Evolutionary conservation across 2,329 filamentous ascomycete species (phyloP).

Genomic region (Aspergillus sp.): DNA sequence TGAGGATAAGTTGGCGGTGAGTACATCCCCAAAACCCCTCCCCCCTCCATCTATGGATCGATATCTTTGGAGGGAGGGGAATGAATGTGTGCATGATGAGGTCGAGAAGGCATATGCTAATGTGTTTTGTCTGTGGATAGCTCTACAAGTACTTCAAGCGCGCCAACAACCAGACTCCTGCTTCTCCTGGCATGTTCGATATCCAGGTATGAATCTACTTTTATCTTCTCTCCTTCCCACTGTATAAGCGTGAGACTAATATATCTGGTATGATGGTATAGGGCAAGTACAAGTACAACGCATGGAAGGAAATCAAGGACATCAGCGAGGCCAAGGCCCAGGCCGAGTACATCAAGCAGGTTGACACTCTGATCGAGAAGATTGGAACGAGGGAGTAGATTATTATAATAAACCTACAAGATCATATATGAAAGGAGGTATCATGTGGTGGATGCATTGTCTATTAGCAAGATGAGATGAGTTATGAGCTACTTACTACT

Average conservation of each 20-base stretch:
- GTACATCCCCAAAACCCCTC: neutral
- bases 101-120: neutral
- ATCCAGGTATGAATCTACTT: conserved; percentile 17
- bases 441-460: no score
- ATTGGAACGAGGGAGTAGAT: conserved; percentile 51
- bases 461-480: neutral
- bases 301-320: conserved; percentile 73
- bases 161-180: conserved; percentile 14
- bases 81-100: neutral
- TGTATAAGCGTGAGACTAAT: neutral
- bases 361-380: conserved; percentile 70
- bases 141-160: conserved; percentile 26
- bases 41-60: neutral
- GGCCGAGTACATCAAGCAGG: conserved; percentile 71
- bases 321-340: conserved; percentile 68
- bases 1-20: conserved; percentile 23
- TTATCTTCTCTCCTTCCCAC: neutral
- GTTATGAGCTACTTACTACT: neutral
- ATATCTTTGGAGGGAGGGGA: neutral
- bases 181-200: conserved; percentile 20
- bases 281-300: conserved; percentile 78
- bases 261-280: conserved; percentile 34
- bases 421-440: no score
- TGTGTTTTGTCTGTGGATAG: neutral
- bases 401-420: no score